Conservation (phyloP, 441 rosid genomes). For the Populus tomentosa region DNA sequence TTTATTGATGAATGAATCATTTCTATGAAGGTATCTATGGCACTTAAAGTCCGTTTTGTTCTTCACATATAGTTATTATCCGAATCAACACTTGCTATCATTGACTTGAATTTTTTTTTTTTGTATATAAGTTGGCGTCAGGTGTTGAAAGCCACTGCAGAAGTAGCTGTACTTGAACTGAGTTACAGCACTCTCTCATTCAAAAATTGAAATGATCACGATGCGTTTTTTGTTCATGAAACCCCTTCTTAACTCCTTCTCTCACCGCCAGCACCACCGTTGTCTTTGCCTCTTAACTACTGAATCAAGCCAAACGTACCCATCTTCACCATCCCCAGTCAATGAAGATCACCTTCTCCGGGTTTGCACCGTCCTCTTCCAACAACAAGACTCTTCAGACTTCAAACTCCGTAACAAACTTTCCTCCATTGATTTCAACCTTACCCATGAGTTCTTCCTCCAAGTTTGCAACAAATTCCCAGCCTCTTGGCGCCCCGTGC, state of each 20-base stretch:
- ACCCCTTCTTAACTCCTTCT: conserved; percentile 13
- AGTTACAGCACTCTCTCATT: background rate
- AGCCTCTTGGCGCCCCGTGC: conserved; percentile 77
- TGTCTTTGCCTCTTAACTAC: conserved; percentile 23
- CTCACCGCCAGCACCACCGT: background rate
- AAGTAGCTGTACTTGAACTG: background rate
- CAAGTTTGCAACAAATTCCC: conserved; percentile 85
- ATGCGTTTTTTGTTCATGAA: conserved; percentile 20
- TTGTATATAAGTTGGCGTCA: background rate
- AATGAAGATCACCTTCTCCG: conserved; percentile 55
- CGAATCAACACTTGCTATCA: background rate
- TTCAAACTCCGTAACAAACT: conserved; percentile 58
- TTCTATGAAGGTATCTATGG: background rate
- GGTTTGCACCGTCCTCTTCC: conserved; percentile 77
- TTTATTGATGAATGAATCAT: background rate
- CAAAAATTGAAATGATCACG: conserved; percentile 7
- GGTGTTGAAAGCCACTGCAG: background rate
- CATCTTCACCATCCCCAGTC: conserved; percentile 24
- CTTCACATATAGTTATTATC: background rate
- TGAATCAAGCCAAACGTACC: conserved; percentile 15
- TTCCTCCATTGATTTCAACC: conserved; percentile 32
- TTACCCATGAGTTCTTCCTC: conserved; percentile 76
- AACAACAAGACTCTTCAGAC: conserved; percentile 63
- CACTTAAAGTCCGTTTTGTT: no score
- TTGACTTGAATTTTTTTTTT: background rate